phyloP scores from a whole-genome alignment of 2,329 filamentous ascomycete species.

The Trichoderma sp. region DNA sequence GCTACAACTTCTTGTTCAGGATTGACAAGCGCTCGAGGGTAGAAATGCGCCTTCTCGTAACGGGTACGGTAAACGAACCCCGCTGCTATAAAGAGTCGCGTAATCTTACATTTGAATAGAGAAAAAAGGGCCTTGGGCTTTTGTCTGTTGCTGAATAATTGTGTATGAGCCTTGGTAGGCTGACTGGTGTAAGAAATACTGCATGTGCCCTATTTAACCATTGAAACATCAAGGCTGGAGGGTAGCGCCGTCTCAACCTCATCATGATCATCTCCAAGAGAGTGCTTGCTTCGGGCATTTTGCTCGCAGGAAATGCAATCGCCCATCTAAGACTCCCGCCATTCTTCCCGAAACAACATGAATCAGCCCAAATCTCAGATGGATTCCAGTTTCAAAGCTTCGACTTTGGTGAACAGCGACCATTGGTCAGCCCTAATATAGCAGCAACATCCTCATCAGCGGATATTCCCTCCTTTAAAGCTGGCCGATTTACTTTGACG shows the following conservation, averaged over 20 bases:
- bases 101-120: not conserved
- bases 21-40: not conserved
- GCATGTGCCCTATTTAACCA: no score
- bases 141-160: no score
- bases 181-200: no score
- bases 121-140: not conserved
- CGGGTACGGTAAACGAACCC: conserved; percentile 26
- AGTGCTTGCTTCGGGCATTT: not conserved
- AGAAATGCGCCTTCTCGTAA: not conserved
- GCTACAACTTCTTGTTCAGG: not conserved
- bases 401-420: not conserved
- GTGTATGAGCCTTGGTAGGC: no score
- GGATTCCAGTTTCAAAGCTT: not conserved
- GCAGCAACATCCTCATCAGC: not conserved
- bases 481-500: conserved; percentile 28
- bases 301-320: conserved; percentile 8
- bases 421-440: not conserved
- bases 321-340: conserved; percentile 8
- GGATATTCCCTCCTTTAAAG: conserved; percentile 21
- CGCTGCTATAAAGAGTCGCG: not conserved
- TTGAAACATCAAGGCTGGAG: not conserved
- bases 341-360: not conserved
- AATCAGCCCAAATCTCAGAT: not conserved
- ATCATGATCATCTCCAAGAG: not conserved
- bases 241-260: not conserved